These are phyloP conservation scores for Leonotis leonurus DNA, from an alignment of 257 asterid genomes.

Conservation along the genomic window DNA sequence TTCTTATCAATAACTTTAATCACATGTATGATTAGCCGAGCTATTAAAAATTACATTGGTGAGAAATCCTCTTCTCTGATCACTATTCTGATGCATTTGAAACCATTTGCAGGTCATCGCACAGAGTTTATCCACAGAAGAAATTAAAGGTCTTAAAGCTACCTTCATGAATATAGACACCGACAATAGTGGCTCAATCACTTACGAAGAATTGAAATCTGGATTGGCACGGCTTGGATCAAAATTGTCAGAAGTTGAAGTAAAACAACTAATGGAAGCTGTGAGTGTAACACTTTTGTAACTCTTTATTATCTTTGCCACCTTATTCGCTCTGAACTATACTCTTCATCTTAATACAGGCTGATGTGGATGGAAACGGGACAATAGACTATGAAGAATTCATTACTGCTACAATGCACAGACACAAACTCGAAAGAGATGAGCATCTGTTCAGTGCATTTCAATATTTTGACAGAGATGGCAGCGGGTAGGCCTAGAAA, in stretches of 20 bases:
- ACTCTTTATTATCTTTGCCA: background rate
- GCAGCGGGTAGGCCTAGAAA: constrained; percentile 66
- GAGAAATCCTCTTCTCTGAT: background rate
- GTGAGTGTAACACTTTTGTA: constrained; percentile 26
- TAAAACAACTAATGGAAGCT: constrained; percentile 71
- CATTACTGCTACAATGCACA: constrained; percentile 93
- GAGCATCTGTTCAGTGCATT: constrained; percentile 78
- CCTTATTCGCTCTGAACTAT: background rate
- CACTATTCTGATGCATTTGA: constrained; percentile 5
- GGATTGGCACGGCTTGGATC: constrained; percentile 67
- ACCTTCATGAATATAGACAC: constrained; percentile 61
- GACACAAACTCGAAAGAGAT: constrained; percentile 84
- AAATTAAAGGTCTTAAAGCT: constrained; percentile 62
- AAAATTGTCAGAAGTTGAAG: constrained; percentile 57
- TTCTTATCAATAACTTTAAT: background rate
- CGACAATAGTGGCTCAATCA: constrained; percentile 59
- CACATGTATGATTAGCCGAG: background rate
- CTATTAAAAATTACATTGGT: background rate
- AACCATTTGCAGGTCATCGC: constrained; percentile 49
- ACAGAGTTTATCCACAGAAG: constrained; percentile 57
- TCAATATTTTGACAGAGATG: constrained; percentile 76
- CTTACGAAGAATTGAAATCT: constrained; percentile 55
- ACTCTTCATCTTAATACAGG: constrained; percentile 36
- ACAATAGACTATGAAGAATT: constrained; percentile 86
- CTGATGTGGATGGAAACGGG: constrained; percentile 96